Percentiles rank a stretch among this genome's conserved stretches.
Conservation (phyloP, 2,329 filamentous ascomycete species). For the Zalaria sp. region DNA sequence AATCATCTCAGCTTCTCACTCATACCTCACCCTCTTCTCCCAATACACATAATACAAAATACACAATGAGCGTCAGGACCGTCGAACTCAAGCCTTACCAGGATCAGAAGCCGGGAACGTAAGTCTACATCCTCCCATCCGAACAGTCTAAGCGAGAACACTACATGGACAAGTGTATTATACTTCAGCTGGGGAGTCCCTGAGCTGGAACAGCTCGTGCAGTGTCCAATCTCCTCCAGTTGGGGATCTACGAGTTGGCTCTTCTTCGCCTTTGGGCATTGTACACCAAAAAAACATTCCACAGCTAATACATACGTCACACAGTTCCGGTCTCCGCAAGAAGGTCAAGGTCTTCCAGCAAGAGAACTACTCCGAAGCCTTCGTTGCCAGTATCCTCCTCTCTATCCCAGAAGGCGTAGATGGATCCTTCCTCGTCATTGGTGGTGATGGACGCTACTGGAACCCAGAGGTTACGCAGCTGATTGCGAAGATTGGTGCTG, state of each 20-base stretch:
- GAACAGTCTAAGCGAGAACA: neutral
- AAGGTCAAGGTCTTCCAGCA: constrained; percentile 98
- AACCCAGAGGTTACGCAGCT: constrained; percentile 93
- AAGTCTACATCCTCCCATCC: constrained; percentile 33
- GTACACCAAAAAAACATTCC: too few species aligned
- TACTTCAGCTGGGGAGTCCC: too few species aligned
- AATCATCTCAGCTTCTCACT: too few species aligned
- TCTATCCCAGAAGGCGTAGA: constrained; percentile 91
- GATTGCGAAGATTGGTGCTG: constrained; percentile 93
- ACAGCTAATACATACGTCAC: neutral
- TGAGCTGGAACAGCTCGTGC: too few species aligned
- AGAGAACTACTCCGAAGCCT: constrained; percentile 88
- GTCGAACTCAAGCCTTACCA: constrained; percentile 74
- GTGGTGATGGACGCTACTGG: constrained; percentile 92
- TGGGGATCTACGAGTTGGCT: too few species aligned
- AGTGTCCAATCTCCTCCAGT: too few species aligned
- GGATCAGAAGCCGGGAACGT: constrained; percentile 99
- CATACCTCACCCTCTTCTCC: too few species aligned
- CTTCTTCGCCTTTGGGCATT: too few species aligned
- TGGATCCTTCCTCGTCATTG: constrained; percentile 85
- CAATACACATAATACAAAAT: too few species aligned
- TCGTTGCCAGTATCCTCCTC: constrained; percentile 83
- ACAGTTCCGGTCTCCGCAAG: constrained; percentile 91
- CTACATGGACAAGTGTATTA: too few species aligned
- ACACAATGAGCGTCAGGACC: constrained; percentile 57